Base-by-base conservation (phyloP, 1,284 basidiomycete genomes). In the Fomitopsis schrenkii region DNA sequence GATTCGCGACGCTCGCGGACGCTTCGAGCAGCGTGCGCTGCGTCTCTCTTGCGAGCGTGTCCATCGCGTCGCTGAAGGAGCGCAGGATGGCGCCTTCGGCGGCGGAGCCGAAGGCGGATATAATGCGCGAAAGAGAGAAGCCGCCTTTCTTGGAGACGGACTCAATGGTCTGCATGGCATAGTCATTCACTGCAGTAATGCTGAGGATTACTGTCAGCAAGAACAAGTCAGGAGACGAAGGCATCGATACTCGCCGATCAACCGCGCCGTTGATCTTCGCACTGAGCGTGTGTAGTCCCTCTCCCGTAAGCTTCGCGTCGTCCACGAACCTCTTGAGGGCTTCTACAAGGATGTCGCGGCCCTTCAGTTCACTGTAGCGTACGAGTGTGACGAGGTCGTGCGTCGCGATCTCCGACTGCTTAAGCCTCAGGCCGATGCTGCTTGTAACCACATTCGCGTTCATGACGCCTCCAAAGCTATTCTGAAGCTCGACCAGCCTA, bases 391-490 rank as follows among this genome's bases (percentile, higher is more conserved):
- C 75, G 53, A 91, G 76, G 69, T 91, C 89, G 38, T 71, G 75
- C 1, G 85, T 88, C 9, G 88, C 89, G 80, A 91, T 85, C 68
- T 91, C 85, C n/a, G 87, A 85, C 71, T 85, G 85, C 73, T 88
- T 85, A 62, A 91, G 82, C 63, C 88, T 82, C 33, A 89, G 70
- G 10, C 87, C 83, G 41, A 91, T 71, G 4, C 78, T 78, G 0
- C 84, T 82, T 1, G 84, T 80, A 2, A 83, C 84, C 0, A 79
- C 77, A 0, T 83, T 77, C 55, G 84, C 81, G 55, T 83, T 85
- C 35, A 87, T 69, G 30, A 91, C 71, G 61, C 86, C 77, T 59
- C 85, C 87, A 62, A 91, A 84, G 3, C 82, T 83, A 60, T 78
- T 81, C 69, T 91, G 85, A 3, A 84, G 76, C 33, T 85, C 77